These are phyloP conservation scores for Xylariaceae sp. DNA, from an alignment of 2,329 filamentous ascomycete species.

Conservation along the genomic window DNA sequence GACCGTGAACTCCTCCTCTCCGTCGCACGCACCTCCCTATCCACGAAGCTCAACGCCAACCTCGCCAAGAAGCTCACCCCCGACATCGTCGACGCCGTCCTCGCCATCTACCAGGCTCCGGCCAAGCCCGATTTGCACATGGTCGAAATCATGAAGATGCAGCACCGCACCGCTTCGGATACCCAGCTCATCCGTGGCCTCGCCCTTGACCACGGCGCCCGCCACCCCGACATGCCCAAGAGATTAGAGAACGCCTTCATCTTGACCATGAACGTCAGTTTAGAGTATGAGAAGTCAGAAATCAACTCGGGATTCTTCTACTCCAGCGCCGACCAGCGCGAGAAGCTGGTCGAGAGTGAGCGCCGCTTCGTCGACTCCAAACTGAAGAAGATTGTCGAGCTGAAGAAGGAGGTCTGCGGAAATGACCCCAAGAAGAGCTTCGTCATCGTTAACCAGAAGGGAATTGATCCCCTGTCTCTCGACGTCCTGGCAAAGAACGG, in stretches of 20 bases:
- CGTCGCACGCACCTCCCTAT: constrained; percentile 89
- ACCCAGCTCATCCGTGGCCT: constrained; percentile 93
- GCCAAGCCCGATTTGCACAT: constrained; percentile 97
- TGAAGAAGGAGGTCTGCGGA: constrained; percentile 97
- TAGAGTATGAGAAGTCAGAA: constrained; percentile 99
- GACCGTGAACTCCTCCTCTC: constrained; percentile 92
- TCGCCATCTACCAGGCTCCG: constrained; percentile 86
- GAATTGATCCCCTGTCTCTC: constrained; percentile 92
- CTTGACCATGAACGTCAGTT: constrained; percentile 89
- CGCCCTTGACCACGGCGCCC: constrained; percentile 89
- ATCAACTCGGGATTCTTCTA: constrained; percentile 99
- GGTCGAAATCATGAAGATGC: constrained; percentile 99
- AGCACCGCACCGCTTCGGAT: constrained; percentile 92
- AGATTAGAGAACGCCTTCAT: constrained; percentile 93
- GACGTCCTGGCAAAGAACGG: constrained; percentile 98
- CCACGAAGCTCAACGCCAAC: constrained; percentile 88
- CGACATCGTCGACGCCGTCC: constrained; percentile 92
- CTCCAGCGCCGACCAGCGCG: constrained; percentile 91
- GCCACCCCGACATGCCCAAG: constrained; percentile 98
- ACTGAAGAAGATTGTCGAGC: constrained; percentile 92
- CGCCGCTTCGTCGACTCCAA: constrained; percentile 94
- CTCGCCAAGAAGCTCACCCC: constrained; percentile 90
- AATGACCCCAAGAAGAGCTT: constrained; percentile 92
- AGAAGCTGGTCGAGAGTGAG: constrained; percentile 97
- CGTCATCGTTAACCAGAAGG: constrained; percentile 98